phyloP scores from a whole-genome alignment of 2,329 filamentous ascomycete species.

The Cytospora leucostoma region DNA sequence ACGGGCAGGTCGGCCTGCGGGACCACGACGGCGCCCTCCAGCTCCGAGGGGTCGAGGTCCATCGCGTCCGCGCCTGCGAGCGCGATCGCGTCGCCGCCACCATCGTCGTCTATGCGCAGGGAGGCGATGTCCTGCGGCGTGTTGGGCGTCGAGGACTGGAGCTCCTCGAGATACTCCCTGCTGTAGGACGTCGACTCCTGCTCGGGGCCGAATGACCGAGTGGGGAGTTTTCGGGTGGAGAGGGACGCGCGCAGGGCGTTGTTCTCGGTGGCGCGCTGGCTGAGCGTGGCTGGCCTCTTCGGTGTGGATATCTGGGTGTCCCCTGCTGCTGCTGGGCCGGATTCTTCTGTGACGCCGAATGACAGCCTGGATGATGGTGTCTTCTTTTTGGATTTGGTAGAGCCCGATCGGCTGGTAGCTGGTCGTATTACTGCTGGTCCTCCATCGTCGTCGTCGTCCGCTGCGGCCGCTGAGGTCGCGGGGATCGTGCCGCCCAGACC shows the following conservation, averaged over 20 bases:
- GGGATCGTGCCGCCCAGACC: slow-evolving; percentile 26
- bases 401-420: slow-evolving; percentile 47
- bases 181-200: slow-evolving; percentile 78
- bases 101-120: slow-evolving; percentile 43
- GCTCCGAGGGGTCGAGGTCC: slow-evolving; percentile 59
- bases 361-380: slow-evolving; percentile 71
- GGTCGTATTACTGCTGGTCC: slow-evolving; percentile 54
- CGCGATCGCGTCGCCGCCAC: slow-evolving; percentile 39
- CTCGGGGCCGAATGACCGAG: slow-evolving; percentile 59
- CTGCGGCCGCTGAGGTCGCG: slow-evolving; percentile 33
- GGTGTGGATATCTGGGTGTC: slow-evolving; percentile 55
- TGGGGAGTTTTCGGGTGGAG: slow-evolving; percentile 52
- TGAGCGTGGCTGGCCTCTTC: slow-evolving; percentile 49
- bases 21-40: slow-evolving; percentile 67
- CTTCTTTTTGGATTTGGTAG: slow-evolving; percentile 70
- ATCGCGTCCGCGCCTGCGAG: slow-evolving; percentile 46
- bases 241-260: slow-evolving; percentile 45
- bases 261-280: slow-evolving; percentile 38
- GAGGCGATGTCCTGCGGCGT: slow-evolving; percentile 67
- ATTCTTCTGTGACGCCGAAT: slow-evolving; percentile 65
- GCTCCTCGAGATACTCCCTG: slow-evolving; percentile 81
- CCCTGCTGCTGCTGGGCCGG: slow-evolving; percentile 37
- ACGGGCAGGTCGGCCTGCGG: slow-evolving; percentile 46
- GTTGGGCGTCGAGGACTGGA: slow-evolving; percentile 82
- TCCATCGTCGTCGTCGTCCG: slow-evolving; percentile 47